A percentile compares a stretch with the other conserved stretches of the same genome.
These are phyloP conservation scores for Parathielavia hyrcaniae DNA, from an alignment of 495 filamentous ascomycete species.

Conservation along the genomic window DNA sequence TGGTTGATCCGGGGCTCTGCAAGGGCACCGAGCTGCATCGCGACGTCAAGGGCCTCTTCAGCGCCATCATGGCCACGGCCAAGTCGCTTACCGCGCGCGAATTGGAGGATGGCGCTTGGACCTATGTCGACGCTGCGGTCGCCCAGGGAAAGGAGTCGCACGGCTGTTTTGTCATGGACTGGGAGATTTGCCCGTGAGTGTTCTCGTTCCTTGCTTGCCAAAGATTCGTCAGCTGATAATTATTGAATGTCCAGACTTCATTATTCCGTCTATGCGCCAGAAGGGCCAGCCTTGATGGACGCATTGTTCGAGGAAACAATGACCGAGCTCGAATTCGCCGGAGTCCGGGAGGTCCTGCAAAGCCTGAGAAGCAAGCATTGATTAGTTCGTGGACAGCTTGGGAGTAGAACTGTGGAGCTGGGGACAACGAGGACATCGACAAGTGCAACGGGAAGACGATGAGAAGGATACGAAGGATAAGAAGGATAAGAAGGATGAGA, in stretches of 20 bases:
- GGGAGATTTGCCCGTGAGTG: not conserved
- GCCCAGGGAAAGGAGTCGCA: conserved; percentile 13
- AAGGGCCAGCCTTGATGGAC: conserved; percentile 5
- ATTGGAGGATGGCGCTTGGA: not conserved
- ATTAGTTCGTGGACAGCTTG: too few relatives aligned
- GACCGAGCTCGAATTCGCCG: conserved; percentile 37
- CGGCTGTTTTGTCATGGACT: not conserved
- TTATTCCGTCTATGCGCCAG: conserved; percentile 19
- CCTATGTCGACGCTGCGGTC: conserved; percentile 1
- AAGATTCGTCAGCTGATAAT: not conserved
- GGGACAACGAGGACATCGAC: too few relatives aligned
- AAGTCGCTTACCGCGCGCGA: conserved; percentile 13
- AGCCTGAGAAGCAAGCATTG: not conserved
- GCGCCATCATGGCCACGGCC: not conserved
- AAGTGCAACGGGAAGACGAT: too few relatives aligned
- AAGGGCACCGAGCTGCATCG: conserved; percentile 36
- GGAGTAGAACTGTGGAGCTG: too few relatives aligned
- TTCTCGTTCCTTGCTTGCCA: not conserved
- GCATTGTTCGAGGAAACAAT: conserved; percentile 40
- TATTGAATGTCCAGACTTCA: not conserved
- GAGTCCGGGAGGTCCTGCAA: conserved; percentile 19
- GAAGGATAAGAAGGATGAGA: too few relatives aligned
- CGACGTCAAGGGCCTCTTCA: conserved; percentile 10
- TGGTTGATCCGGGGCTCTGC: conserved; percentile 36
- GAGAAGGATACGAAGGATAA: too few relatives aligned